These are phyloP conservation scores for Rhizopus stolonifer DNA, from an alignment of 371 early-diverging fungal species.

Conservation along the genomic window DNA sequence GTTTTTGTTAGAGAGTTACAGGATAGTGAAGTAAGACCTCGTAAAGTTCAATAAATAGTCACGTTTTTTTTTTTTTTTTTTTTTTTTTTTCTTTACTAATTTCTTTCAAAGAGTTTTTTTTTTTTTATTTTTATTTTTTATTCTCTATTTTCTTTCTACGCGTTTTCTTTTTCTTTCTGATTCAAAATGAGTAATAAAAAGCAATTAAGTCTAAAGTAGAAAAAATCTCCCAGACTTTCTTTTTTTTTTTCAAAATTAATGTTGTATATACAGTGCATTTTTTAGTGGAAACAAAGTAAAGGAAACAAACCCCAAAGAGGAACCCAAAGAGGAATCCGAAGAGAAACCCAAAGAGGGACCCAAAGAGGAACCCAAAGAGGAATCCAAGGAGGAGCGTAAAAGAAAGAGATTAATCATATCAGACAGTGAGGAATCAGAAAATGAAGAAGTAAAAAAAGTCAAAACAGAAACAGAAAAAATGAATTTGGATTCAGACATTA, in stretches of 20 bases:
- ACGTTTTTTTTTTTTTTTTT: not conserved
- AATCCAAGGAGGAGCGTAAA: not conserved
- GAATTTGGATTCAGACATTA: not conserved
- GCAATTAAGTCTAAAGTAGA: slow-evolving; percentile 15
- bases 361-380: not conserved
- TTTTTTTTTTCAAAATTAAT: no score
- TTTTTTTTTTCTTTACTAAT: no score
- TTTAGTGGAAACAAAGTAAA: slow-evolving; percentile 2
- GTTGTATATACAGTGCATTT: slow-evolving; percentile 10
- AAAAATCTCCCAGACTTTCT: no score
- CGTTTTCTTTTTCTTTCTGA: slow-evolving; percentile 7
- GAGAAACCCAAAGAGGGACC: not conserved
- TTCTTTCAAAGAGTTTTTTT: slow-evolving; percentile 7
- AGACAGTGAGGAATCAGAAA: slow-evolving; percentile 15
- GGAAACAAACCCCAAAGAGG: not conserved
- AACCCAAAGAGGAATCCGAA: no score
- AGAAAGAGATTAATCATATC: slow-evolving; percentile 7
- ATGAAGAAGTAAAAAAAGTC: not conserved
- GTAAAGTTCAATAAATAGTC: slow-evolving; percentile 8
- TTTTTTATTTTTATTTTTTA: slow-evolving; percentile 2
- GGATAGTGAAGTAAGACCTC: slow-evolving; percentile 71
- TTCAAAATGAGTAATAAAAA: slow-evolving; percentile 1
- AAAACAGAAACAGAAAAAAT: not conserved
- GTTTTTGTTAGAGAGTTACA: slow-evolving; percentile 73
- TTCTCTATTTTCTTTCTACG: slow-evolving; percentile 2